phyloP scores from a whole-genome alignment of 306 rosid species.

The Spatholobus suberectus region DNA sequence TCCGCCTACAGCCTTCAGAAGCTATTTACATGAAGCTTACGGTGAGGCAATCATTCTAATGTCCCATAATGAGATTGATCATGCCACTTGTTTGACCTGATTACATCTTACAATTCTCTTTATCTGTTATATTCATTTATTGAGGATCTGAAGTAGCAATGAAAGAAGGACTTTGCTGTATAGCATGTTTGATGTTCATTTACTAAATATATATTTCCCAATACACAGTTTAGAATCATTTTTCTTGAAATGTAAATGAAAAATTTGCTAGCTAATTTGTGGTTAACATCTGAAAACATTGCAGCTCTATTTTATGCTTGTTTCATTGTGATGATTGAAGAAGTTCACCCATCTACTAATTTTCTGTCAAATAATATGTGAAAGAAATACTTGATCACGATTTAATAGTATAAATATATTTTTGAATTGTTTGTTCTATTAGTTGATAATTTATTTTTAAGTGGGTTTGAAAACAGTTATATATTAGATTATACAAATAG shows the following conservation, averaged over 20 bases:
- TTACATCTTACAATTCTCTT: slow-evolving; percentile 1
- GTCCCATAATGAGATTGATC: not conserved
- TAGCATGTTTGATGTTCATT: not conserved
- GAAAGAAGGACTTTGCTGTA: not conserved
- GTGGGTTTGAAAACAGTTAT: not conserved
- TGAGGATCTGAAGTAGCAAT: slow-evolving; percentile 17
- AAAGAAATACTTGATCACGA: slow-evolving; percentile 3
- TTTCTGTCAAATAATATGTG: not conserved
- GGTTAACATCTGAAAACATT: not conserved
- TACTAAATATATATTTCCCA: not conserved
- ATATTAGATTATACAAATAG: not conserved
- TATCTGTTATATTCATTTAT: not conserved
- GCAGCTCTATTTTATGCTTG: not conserved
- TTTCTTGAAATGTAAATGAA: not conserved
- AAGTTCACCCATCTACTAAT: not conserved
- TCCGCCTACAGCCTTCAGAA: slow-evolving; percentile 85
- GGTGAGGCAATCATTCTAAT: slow-evolving; percentile 50
- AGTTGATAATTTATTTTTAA: not conserved
- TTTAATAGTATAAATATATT: not conserved
- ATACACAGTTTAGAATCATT: not conserved
- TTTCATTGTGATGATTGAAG: not conserved
- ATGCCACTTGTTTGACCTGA: slow-evolving; percentile 25
- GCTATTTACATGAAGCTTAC: slow-evolving; percentile 91
- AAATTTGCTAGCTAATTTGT: not conserved
- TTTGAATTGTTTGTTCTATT: not conserved